Evolutionary conservation across 2,329 filamentous ascomycete species (phyloP).

Genomic region (Chaetomium sp.): DNA sequence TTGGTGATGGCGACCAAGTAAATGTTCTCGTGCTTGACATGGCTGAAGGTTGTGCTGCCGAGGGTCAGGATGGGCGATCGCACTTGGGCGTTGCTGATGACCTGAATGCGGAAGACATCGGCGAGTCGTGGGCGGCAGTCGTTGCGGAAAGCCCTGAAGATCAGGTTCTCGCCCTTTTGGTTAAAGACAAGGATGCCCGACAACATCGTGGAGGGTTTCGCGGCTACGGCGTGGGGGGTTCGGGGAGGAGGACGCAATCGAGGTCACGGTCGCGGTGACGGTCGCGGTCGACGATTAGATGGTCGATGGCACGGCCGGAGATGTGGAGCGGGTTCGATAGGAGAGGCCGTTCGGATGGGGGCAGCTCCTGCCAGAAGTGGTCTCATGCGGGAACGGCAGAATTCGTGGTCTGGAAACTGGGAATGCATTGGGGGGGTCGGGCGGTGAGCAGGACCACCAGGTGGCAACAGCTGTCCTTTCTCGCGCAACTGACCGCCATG

Average conservation of each 20-base stretch:
- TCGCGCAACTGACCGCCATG: neutral
- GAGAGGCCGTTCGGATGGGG: neutral
- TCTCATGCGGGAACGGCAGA: slow-evolving; percentile 5
- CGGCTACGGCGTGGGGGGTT: neutral
- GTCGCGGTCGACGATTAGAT: neutral
- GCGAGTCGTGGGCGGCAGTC: slow-evolving; percentile 96
- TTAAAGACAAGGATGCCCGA: slow-evolving; percentile 98
- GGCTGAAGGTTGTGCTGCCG: slow-evolving; percentile 96
- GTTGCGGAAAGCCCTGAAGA: slow-evolving; percentile 97
- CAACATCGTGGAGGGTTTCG: slow-evolving; percentile 63
- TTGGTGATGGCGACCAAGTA: slow-evolving; percentile 97
- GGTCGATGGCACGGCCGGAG: neutral
- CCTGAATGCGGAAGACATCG: slow-evolving; percentile 99
- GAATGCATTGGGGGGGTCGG: neutral
- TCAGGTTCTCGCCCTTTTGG: slow-evolving; percentile 99
- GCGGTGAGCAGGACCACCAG: slow-evolving; percentile 10
- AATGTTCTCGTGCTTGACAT: slow-evolving; percentile 99
- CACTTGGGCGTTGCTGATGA: slow-evolving; percentile 97
- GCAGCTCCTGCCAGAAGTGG: neutral
- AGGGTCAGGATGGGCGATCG: slow-evolving; percentile 96
- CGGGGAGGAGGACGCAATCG: neutral
- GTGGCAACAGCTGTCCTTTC: neutral
- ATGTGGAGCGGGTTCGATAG: neutral
- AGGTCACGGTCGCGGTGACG: neutral
- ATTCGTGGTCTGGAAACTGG: slow-evolving; percentile 9